Evolutionary conservation across 495 filamentous ascomycete genomes (phyloP), one percentile per base, ranked within the genome.

Genomic region (Tuber melanosporum): DNA sequence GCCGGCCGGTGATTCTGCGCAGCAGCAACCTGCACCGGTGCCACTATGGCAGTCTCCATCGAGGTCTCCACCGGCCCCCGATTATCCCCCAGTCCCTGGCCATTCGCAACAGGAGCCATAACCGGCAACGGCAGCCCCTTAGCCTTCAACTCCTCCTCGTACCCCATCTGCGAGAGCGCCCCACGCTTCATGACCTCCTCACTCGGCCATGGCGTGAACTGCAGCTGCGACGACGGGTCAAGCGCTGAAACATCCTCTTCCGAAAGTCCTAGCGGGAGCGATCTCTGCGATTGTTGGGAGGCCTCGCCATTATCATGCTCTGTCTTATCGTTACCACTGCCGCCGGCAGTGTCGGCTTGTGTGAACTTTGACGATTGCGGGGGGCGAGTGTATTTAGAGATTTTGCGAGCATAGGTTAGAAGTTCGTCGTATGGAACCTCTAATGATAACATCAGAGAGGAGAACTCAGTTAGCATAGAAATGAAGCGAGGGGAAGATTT

Each of bases 321-420:
- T 19, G 46, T 22, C 14, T 70, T 72, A 22, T 82, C 82, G 1
- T 83, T 83, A 15, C 81, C 79, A 43, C 72, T 79, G 2, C 78
- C 82, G 22, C 83, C 82, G n/a, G 84, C 82, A 41, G 80, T 78
- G 70, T 77, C 80, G 19, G 81, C 79, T 49, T 78, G 76, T 39
- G 81, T 75, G 66, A 74, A 80, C 70, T 86, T 81, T n/a, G 88
- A 85, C 76, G 87, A 90, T 8, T 89, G 88, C 1, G 89, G 89
- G 1, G 92, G 92, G 14, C 91, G 85, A 0, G 93, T 94, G 77
- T 89, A 92, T 82, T 88, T 89, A 74, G 88, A 90, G 77, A 94
- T 93, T 77, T 88, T 88, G n/a, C 89, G 88, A 14, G 92, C 93
- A 80, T 91, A 94, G 70, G 85, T 84, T 12, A 95, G 88, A 1